Base-by-base conservation (phyloP, 106 monocot genomes). In the Agapanthus africanus region DNA sequence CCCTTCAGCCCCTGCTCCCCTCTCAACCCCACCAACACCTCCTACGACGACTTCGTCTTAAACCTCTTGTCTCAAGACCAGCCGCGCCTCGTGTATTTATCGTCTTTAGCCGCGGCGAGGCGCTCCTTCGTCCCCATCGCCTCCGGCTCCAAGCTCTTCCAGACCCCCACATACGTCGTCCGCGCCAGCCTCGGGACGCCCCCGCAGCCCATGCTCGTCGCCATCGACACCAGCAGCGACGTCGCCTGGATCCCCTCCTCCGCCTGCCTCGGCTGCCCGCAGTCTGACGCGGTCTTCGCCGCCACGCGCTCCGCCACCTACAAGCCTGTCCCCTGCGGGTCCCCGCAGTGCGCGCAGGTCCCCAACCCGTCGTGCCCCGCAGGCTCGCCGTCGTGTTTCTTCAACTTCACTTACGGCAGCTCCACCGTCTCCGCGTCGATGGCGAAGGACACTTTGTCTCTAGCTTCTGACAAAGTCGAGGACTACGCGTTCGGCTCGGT, bases 391-490 rank as follows among this genome's bases (percentile, higher is more conserved):
- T 21, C 66, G 26, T 82, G 86, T 73, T 51, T 34, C 41, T 86
- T 79, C 82, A 79, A 79, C 76, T 64, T 79, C 70, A 61, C 69
- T 38, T 82, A 82, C 73, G 85, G 85, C 0, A 11, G 49, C 41
- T 76, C 74, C 47, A 63, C 74, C 69, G 14, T 83, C 61, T 26
- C n/a, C 26, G 87, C 87, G 16, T 44, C 65, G 16, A 68, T 83
- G 30, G 69, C 72, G 14, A 54, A 75, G 37, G 83, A 87, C 65
- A 52, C 73, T 21, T 67, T 87, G 27, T 28, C 68, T 33, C 80
- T 87, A 25, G 83, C 78, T 18, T 59, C 36, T n/a, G 80, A 83
- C 69, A 50, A 26, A n/a, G 42, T 80, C 26, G 40, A 34, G 3
- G 23, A 23, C 56, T 76, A 59, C 75, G 54, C 72, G 52, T 87